Evolutionary conservation across 2,329 filamentous ascomycete genomes (phyloP).

Genomic region (Madurella fahalii): DNA sequence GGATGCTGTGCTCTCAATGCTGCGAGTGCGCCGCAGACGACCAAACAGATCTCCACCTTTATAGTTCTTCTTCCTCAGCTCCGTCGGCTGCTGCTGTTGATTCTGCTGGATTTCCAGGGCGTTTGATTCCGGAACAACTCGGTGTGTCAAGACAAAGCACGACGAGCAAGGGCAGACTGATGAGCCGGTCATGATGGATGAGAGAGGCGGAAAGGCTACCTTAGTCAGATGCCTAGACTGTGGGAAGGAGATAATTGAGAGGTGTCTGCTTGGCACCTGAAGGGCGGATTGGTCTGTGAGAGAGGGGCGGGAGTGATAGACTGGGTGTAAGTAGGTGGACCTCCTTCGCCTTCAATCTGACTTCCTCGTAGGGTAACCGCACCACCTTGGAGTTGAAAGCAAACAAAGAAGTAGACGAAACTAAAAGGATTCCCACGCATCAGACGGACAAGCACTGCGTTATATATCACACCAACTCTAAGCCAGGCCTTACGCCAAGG

Average conservation of each 20-base stretch:
- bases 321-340: not conserved
- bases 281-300: not conserved
- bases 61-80: not conserved
- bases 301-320: not conserved
- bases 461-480: not conserved
- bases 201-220: not conserved
- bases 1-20: conserved; percentile 12
- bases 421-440: not conserved
- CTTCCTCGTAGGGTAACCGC: too few species aligned
- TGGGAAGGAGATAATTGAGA: not conserved
- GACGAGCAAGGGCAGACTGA: conserved; percentile 19
- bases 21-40: conserved; percentile 4
- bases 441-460: not conserved
- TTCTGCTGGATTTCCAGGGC: not conserved
- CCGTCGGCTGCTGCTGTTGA: not conserved
- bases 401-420: not conserved
- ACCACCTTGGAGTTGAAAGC: not conserved
- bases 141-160: conserved; percentile 11
- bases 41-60: not conserved
- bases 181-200: conserved; percentile 8
- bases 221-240: not conserved
- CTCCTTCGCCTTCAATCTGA: not conserved
- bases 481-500: not conserved
- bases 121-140: not conserved
- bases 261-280: not conserved